Conservation (phyloP, 148 eudicot genomes). For the Vaccinium myrtillus region DNA sequence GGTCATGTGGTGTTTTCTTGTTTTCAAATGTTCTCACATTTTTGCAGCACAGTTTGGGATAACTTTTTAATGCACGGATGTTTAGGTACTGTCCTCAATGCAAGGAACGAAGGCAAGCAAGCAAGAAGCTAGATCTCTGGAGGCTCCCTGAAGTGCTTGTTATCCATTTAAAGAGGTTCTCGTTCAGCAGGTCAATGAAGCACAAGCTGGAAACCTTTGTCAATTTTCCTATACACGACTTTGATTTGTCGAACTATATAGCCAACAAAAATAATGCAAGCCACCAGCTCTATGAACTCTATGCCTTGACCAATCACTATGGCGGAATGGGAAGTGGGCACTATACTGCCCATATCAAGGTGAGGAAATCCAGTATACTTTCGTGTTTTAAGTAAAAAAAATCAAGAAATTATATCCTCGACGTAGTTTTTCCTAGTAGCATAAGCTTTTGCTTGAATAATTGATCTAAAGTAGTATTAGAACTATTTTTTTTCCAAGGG, state of each 20-base stretch:
- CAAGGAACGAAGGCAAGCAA: slow-evolving; percentile 91
- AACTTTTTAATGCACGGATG: slow-evolving; percentile 11
- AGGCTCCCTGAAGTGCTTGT: slow-evolving; percentile 95
- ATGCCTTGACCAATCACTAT: slow-evolving; percentile 90
- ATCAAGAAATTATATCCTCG: not conserved
- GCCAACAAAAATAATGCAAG: slow-evolving; percentile 76
- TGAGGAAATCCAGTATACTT: slow-evolving; percentile 25
- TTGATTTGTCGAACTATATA: slow-evolving; percentile 82
- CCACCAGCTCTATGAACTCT: slow-evolving; percentile 82
- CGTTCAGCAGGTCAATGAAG: slow-evolving; percentile 86
- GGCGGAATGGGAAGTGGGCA: slow-evolving; percentile 99
- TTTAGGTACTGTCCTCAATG: slow-evolving; percentile 93
- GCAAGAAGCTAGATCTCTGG: slow-evolving; percentile 99
- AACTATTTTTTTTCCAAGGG: not conserved
- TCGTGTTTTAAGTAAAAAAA: not conserved
- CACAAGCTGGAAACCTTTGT: slow-evolving; percentile 88
- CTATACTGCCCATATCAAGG: slow-evolving; percentile 96
- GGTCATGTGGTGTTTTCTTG: not conserved
- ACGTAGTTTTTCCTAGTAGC: not conserved
- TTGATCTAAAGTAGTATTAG: not conserved
- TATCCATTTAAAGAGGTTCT: slow-evolving; percentile 92
- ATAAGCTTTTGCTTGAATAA: not conserved
- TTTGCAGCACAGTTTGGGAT: not conserved
- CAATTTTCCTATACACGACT: slow-evolving; percentile 84
- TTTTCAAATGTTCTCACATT: not conserved